A percentile compares a stretch with the other conserved stretches of the same genome.
phyloP scores from a whole-genome alignment of 495 filamentous ascomycete genomes.

The Podospora tetraspora region DNA sequence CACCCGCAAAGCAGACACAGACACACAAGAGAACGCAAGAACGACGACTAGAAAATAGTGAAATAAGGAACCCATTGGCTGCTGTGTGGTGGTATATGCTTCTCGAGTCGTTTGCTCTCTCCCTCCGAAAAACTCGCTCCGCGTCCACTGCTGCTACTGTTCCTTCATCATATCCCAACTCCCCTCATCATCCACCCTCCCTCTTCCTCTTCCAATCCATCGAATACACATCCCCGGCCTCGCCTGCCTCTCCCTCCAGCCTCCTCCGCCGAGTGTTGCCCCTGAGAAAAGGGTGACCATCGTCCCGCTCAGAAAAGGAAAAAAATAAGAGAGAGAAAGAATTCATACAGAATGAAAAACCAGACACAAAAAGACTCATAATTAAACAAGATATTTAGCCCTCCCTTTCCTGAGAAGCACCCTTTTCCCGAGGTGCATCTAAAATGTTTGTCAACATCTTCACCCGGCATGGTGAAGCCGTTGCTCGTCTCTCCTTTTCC shows the following conservation, averaged over 20 bases:
- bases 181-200: background rate
- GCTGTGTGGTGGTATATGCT: constrained; percentile 8
- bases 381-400: constrained; percentile 39
- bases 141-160: background rate
- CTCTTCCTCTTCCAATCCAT: background rate
- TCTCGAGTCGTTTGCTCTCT: background rate
- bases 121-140: background rate
- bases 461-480: constrained; percentile 5
- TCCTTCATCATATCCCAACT: background rate
- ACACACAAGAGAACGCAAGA: background rate
- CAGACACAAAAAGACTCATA: constrained; percentile 25
- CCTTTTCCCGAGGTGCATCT: constrained; percentile 15
- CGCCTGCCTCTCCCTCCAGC: background rate
- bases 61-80: background rate
- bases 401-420: constrained; percentile 23
- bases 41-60: background rate
- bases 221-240: constrained; percentile 3
- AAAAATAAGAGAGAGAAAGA: constrained; percentile 15
- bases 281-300: constrained; percentile 6
- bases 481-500: constrained; percentile 2
- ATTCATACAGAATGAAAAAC: constrained; percentile 29
- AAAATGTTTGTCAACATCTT: constrained; percentile 7
- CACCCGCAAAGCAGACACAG: background rate
- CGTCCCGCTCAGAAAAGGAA: constrained; percentile 12
- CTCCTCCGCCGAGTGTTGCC: constrained; percentile 6